These are phyloP conservation scores for Rhodotorula diobovata DNA, from an alignment of 768 basidiomycete genomes.

Conservation along the genomic window DNA sequence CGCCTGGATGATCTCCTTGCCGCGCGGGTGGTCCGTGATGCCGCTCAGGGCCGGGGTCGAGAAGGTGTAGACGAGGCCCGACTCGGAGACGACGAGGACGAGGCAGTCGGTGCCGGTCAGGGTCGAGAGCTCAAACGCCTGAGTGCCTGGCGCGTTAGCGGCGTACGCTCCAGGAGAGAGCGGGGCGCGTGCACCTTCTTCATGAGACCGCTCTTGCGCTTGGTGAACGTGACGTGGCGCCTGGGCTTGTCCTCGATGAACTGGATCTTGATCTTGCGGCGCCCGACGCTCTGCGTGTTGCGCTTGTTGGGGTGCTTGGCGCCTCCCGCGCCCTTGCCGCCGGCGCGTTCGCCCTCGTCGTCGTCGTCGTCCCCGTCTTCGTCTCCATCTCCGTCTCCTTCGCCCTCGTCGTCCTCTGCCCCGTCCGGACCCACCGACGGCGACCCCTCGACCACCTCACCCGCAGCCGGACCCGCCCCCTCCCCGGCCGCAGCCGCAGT, in stretches of 20 bases:
- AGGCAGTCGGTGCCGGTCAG: constrained; percentile 38
- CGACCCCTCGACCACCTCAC: no score
- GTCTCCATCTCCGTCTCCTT: background rate
- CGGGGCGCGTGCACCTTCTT: constrained; percentile 28
- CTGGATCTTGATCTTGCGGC: constrained; percentile 32
- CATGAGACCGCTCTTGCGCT: constrained; percentile 40
- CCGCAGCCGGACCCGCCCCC: background rate
- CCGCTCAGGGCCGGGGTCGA: constrained; percentile 29
- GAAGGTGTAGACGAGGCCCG: constrained; percentile 35
- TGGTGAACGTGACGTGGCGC: constrained; percentile 38
- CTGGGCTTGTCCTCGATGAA: constrained; percentile 36
- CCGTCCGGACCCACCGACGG: no score
- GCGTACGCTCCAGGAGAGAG: background rate
- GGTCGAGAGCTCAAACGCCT: constrained; percentile 38
- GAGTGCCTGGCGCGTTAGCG: background rate
- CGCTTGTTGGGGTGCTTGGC: constrained; percentile 33
- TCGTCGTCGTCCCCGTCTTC: background rate
- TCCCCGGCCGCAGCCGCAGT: background rate
- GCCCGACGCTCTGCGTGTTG: constrained; percentile 32
- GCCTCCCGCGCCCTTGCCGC: background rate
- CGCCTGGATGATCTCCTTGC: constrained; percentile 19
- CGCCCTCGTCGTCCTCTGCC: no score
- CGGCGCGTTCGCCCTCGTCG: background rate
- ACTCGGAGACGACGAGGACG: constrained; percentile 35
- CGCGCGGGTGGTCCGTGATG: constrained; percentile 14